Evolutionary conservation across 2,329 filamentous ascomycete species (phyloP).

Genomic region (Epichloe hybrida): DNA sequence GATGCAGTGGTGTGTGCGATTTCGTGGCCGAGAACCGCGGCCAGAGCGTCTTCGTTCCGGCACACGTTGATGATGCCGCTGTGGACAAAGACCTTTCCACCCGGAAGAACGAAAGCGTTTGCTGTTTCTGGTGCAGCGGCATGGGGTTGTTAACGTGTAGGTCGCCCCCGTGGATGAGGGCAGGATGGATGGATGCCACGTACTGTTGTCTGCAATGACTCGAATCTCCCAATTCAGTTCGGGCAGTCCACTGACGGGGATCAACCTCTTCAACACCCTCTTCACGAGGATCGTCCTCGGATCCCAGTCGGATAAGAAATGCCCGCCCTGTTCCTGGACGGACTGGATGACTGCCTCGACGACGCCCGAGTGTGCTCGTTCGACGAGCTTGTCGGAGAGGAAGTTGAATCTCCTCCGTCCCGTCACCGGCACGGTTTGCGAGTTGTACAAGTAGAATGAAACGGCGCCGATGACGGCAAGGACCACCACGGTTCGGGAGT

Average conservation of each 20-base stretch:
- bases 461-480: slow-evolving; percentile 30
- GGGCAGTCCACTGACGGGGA: slow-evolving; percentile 51
- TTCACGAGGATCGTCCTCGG: slow-evolving; percentile 42
- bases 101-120: slow-evolving; percentile 69
- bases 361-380: slow-evolving; percentile 20
- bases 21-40: slow-evolving; percentile 66
- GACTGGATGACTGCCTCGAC: slow-evolving; percentile 34
- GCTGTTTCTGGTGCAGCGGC: slow-evolving; percentile 26
- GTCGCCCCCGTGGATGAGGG: no score
- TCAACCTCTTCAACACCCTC: slow-evolving; percentile 50
- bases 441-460: slow-evolving; percentile 52
- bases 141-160: not conserved
- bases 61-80: slow-evolving; percentile 59
- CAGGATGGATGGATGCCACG: slow-evolving; percentile 6
- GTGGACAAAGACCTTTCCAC: slow-evolving; percentile 69
- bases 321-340: slow-evolving; percentile 34
- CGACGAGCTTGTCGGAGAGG: slow-evolving; percentile 42
- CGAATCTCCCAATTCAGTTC: slow-evolving; percentile 54
- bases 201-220: slow-evolving; percentile 54
- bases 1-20: slow-evolving; percentile 64
- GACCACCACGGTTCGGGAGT: slow-evolving; percentile 23
- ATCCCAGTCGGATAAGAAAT: slow-evolving; percentile 47
- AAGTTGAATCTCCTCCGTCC: slow-evolving; percentile 61
- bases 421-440: slow-evolving; percentile 60
- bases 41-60: slow-evolving; percentile 52